Evolutionary conservation across 2,329 filamentous ascomycete species (phyloP).

Genomic region (Botrytis deweyae): DNA sequence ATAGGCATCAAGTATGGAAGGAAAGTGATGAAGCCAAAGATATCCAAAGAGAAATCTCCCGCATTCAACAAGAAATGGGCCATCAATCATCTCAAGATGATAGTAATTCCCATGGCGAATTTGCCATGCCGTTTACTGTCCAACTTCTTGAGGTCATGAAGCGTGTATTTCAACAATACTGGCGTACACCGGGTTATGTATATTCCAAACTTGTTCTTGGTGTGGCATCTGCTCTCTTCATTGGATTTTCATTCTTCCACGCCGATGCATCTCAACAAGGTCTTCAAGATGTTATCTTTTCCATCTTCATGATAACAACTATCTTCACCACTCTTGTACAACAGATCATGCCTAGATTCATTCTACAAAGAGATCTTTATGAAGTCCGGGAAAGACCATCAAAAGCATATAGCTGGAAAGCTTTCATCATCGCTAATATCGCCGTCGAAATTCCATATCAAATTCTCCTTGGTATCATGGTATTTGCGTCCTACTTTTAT

Average conservation of each 20-base stretch:
- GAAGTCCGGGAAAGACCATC: slow-evolving; percentile 48
- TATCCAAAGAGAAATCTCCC: slow-evolving; percentile 40
- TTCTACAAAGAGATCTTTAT: slow-evolving; percentile 66
- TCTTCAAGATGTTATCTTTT: slow-evolving; percentile 70
- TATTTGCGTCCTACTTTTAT: slow-evolving; percentile 83
- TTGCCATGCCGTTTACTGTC: slow-evolving; percentile 68
- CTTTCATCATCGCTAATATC: slow-evolving; percentile 49
- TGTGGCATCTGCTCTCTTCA: slow-evolving; percentile 52
- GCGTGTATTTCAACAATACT: slow-evolving; percentile 75
- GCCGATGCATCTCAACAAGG: slow-evolving; percentile 61
- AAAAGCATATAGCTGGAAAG: slow-evolving; percentile 41
- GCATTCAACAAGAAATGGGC: slow-evolving; percentile 31
- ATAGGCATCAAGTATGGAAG: slow-evolving; percentile 43
- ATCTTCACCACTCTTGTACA: slow-evolving; percentile 67
- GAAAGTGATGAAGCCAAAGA: slow-evolving; percentile 38
- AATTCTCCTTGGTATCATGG: slow-evolving; percentile 68
- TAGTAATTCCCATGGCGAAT: slow-evolving; percentile 55
- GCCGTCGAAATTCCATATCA: slow-evolving; percentile 86
- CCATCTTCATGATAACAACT: slow-evolving; percentile 68
- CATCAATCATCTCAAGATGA: slow-evolving; percentile 59
- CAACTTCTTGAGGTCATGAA: slow-evolving; percentile 66
- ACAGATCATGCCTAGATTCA: slow-evolving; percentile 70
- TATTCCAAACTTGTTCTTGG: slow-evolving; percentile 66
- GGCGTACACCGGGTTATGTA: slow-evolving; percentile 73
- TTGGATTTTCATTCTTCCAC: slow-evolving; percentile 67